Evolutionary conservation across 2,329 filamentous ascomycete genomes (phyloP).

Genomic region (Paecilomyces variotii): DNA sequence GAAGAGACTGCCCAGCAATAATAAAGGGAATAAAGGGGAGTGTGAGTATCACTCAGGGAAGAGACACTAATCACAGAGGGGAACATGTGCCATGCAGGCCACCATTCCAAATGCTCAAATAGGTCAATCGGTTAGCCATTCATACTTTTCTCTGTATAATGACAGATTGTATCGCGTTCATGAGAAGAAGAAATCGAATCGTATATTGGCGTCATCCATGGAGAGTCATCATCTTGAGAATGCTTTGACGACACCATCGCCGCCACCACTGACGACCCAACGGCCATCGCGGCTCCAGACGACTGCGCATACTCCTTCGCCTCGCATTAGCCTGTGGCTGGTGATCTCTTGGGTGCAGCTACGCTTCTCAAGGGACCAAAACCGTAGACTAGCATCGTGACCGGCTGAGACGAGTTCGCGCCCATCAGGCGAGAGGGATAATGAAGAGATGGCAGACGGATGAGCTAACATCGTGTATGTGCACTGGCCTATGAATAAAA

Average conservation of each 20-base stretch:
- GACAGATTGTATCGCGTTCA: slow-evolving; percentile 19
- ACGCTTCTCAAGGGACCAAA: slow-evolving; percentile 95
- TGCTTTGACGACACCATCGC: slow-evolving; percentile 93
- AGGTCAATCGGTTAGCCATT: slow-evolving; percentile 29
- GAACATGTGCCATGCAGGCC: slow-evolving; percentile 25
- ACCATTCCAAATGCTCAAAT: slow-evolving; percentile 31
- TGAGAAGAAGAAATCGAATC: slow-evolving; percentile 9
- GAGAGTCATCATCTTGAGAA: slow-evolving; percentile 43
- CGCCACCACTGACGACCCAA: slow-evolving; percentile 89
- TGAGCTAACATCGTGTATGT: slow-evolving; percentile 99
- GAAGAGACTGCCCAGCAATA: slow-evolving; percentile 10
- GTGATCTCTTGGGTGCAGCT: slow-evolving; percentile 94
- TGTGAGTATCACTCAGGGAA: not conserved
- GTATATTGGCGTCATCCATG: slow-evolving; percentile 11
- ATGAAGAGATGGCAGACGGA: slow-evolving; percentile 80
- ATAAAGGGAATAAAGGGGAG: slow-evolving; percentile 18
- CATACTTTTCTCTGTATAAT: slow-evolving; percentile 13
- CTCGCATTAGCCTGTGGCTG: slow-evolving; percentile 85
- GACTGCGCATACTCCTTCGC: slow-evolving; percentile 88
- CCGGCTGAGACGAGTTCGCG: slow-evolving; percentile 91
- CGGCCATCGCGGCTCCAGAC: slow-evolving; percentile 94
- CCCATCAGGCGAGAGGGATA: slow-evolving; percentile 87
- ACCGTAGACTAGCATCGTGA: slow-evolving; percentile 88
- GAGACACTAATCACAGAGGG: not conserved
- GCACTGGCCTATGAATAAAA: slow-evolving; percentile 67